These are phyloP conservation scores for Polytrichum formosum DNA, from an alignment of 225 moss, liverwort and hornwort species.

Conservation along the genomic window DNA sequence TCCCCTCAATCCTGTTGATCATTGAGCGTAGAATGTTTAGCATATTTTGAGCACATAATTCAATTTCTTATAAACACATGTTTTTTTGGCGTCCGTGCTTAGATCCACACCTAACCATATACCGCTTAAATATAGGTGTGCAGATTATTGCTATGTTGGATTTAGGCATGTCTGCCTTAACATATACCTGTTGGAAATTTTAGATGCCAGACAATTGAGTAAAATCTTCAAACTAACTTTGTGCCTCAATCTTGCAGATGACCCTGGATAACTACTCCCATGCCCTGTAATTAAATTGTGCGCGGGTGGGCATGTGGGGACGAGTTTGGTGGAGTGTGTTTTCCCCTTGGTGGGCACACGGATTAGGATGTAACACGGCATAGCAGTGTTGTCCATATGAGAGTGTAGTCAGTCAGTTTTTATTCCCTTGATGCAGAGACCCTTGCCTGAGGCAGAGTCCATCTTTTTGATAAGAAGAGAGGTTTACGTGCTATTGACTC, in stretches of 20 bases:
- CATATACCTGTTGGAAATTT: no score
- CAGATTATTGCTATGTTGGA: no score
- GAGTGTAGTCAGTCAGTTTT: not conserved
- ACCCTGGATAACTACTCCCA: not conserved
- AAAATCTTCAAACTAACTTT: no score
- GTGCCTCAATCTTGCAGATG: conserved; percentile 4
- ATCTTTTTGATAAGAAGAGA: conserved; percentile 2
- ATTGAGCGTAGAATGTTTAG: no score
- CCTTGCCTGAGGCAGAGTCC: not conserved
- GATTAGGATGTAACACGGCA: conserved; percentile 1
- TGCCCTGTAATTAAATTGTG: not conserved
- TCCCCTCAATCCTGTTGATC: no score
- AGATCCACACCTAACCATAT: no score
- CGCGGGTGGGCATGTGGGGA: not conserved
- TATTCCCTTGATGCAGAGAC: conserved; percentile 2
- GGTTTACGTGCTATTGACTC: not conserved
- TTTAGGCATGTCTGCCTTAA: no score
- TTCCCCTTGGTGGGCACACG: not conserved
- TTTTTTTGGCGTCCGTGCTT: no score
- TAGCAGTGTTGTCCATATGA: conserved; percentile 8
- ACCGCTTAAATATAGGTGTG: no score
- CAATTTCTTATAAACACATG: no score
- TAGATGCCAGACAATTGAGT: no score
- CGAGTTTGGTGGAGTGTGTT: not conserved
- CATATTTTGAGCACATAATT: no score